Percentiles rank a stretch among this genome's conserved stretches.
phyloP scores from a whole-genome alignment of 768 basidiomycete species.

The Amanita exitialis region DNA sequence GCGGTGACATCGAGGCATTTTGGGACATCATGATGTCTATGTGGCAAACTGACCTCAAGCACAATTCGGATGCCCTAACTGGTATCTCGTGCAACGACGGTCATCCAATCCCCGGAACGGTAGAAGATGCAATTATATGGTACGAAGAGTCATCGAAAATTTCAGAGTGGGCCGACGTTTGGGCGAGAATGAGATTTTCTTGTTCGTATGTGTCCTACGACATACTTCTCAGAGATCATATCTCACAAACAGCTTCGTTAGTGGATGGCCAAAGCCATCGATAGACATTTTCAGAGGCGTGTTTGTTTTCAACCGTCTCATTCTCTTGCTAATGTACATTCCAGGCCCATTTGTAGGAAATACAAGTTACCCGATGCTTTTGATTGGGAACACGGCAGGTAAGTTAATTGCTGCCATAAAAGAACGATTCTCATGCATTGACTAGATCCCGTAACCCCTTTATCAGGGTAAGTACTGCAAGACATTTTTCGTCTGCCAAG shows the following conservation, averaged over 20 bases:
- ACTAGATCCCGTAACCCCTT: constrained; percentile 4
- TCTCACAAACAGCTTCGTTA: neutral
- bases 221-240: neutral
- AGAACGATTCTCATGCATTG: constrained; percentile 4
- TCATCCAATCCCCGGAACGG: constrained; percentile 9
- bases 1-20: constrained; percentile 19
- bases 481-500: neutral
- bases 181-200: constrained; percentile 7
- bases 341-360: constrained; percentile 20
- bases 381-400: constrained; percentile 17
- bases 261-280: constrained; percentile 19
- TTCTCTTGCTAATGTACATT: constrained; percentile 4
- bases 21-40: constrained; percentile 18
- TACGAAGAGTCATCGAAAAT: constrained; percentile 8
- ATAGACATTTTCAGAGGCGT: constrained; percentile 10
- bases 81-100: constrained; percentile 15
- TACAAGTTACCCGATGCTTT: constrained; percentile 21
- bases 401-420: neutral
- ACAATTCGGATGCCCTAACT: constrained; percentile 10
- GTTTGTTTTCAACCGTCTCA: neutral
- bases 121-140: constrained; percentile 8
- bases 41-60: no score
- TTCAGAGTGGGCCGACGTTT: constrained; percentile 14
- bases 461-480: neutral
- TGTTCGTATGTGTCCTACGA: constrained; percentile 12